Percentiles rank a stretch among this genome's conserved stretches.
Evolutionary conservation across 768 basidiomycete genomes (phyloP).

Genomic region (Kwoniella bestiolae): DNA sequence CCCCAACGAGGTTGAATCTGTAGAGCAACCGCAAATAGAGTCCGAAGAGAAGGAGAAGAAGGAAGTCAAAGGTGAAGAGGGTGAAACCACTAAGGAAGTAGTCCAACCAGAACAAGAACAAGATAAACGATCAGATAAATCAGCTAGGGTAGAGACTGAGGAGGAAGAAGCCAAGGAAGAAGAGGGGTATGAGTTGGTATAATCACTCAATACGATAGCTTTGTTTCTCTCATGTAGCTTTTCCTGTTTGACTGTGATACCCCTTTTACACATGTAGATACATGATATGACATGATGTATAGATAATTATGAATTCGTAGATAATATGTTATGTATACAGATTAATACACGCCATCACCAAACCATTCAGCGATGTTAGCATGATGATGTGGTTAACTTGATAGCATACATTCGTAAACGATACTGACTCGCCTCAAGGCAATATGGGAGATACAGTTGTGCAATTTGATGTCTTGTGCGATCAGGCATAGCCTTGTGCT

Average conservation of each 20-base stretch:
- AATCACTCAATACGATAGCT: too few species aligned
- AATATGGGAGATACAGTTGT: too few species aligned
- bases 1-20: background rate
- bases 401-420: too few species aligned
- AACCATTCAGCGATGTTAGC: too few species aligned
- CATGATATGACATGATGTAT: too few species aligned
- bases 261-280: background rate
- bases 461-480: too few species aligned
- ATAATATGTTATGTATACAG: background rate
- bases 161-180: conserved; percentile 25
- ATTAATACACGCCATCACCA: background rate
- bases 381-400: too few species aligned
- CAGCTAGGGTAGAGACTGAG: conserved; percentile 15
- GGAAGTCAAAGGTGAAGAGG: conserved; percentile 8
- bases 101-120: conserved; percentile 1
- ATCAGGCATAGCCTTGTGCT: too few species aligned
- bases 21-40: background rate
- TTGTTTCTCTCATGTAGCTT: too few species aligned
- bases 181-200: conserved; percentile 28
- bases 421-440: too few species aligned
- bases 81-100: conserved; percentile 2
- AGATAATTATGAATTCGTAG: too few species aligned
- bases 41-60: conserved; percentile 14
- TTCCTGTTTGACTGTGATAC: too few species aligned
- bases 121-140: conserved; percentile 11